Percentiles rank a stretch among this genome's conserved stretches.
Evolutionary conservation across 1,139 yeast species (phyloP).

Genomic region (Debaryomyces udenii): DNA sequence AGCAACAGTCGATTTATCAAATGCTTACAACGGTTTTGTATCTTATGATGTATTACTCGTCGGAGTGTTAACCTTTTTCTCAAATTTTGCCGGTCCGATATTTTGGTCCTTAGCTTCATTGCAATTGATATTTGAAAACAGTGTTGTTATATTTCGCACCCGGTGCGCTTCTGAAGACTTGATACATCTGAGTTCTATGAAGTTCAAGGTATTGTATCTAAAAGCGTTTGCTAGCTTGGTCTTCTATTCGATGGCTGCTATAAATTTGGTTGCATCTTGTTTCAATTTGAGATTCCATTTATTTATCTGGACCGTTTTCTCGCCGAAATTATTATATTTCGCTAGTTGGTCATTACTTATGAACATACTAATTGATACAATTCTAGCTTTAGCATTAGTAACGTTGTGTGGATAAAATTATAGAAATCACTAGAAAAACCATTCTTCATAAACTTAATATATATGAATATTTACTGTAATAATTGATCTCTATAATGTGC

Average conservation of each 20-base stretch:
- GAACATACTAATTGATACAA: slow-evolving; percentile 46
- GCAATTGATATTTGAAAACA: slow-evolving; percentile 27
- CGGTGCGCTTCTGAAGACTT: slow-evolving; percentile 14
- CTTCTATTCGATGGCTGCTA: slow-evolving; percentile 64
- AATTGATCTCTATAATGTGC: slow-evolving; percentile 90
- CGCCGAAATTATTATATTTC: slow-evolving; percentile 85
- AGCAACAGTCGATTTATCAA: slow-evolving; percentile 86
- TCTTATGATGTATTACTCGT: slow-evolving; percentile 71
- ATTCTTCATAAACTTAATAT: too few species aligned
- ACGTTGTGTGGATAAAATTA: slow-evolving; percentile 6
- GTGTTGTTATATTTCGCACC: slow-evolving; percentile 1
- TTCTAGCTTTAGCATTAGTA: slow-evolving; percentile 21
- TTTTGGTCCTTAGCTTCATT: slow-evolving; percentile 73
- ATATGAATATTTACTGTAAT: slow-evolving; percentile 57
- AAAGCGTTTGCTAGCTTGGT: slow-evolving; percentile 40
- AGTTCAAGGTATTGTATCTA: slow-evolving; percentile 37
- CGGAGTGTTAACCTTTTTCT: slow-evolving; percentile 74
- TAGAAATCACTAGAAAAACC: too few species aligned
- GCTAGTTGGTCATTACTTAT: slow-evolving; percentile 72
- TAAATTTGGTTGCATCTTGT: slow-evolving; percentile 70
- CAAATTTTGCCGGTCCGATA: slow-evolving; percentile 85
- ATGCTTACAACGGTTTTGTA: slow-evolving; percentile 86
- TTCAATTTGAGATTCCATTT: slow-evolving; percentile 76
- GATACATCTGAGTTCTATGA: slow-evolving; percentile 24
- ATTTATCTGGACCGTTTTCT: slow-evolving; percentile 96